Conservation (phyloP, 768 basidiomycete genomes). For the Suillus placidus region DNA sequence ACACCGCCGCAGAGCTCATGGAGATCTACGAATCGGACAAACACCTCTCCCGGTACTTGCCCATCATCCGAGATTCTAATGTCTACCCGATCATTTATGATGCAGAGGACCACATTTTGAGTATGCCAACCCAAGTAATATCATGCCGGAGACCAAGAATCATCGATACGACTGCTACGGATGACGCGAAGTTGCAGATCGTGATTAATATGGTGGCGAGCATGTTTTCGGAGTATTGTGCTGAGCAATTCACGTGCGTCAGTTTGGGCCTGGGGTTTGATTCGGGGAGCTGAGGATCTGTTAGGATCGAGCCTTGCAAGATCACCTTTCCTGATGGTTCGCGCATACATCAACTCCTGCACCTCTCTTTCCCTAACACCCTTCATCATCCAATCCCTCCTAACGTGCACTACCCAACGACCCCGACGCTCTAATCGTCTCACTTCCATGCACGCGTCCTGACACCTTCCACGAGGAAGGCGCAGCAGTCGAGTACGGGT, state of each 20-base stretch:
- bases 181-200: conserved; percentile 94
- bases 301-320: conserved; percentile 91
- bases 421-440: conserved; percentile 73
- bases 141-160: conserved; percentile 89
- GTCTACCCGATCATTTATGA: conserved; percentile 99
- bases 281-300: not conserved
- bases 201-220: conserved; percentile 92
- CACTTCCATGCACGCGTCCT: conserved; percentile 92
- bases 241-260: conserved; percentile 86
- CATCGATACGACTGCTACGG: conserved; percentile 96
- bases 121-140: conserved; percentile 98
- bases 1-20: conserved; percentile 92
- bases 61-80: conserved; percentile 91
- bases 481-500: conserved; percentile 95
- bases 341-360: conserved; percentile 91
- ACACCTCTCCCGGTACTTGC: conserved; percentile 86
- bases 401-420: conserved; percentile 66
- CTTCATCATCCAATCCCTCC: conserved; percentile 66
- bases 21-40: conserved; percentile 94
- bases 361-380: conserved; percentile 79
- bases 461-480: conserved; percentile 99
- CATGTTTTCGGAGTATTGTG: conserved; percentile 98
- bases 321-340: conserved; percentile 80
- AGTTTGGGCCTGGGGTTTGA: not conserved
- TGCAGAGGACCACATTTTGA: conserved; percentile 79